Base-by-base conservation (phyloP, 2,329 filamentous ascomycete species). In the Metarhizium sp. region DNA sequence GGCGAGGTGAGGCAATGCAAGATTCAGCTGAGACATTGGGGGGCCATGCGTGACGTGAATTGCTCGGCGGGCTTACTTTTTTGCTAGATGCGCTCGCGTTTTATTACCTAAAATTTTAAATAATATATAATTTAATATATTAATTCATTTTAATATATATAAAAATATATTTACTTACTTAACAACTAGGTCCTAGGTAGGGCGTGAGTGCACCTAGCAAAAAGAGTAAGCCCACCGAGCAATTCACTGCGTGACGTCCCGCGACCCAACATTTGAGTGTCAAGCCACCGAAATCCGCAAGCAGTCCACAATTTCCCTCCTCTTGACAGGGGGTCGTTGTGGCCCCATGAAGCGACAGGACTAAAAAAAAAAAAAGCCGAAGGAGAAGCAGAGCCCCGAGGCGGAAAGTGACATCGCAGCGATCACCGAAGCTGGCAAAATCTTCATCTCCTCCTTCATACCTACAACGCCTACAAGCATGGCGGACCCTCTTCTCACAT, bases 401-500 rank as follows among this genome's bases (percentile, higher is more conserved):
- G 25, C 25, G 25, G 6, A 34, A 11, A 7, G 32, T 40, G 38
- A 40, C 38, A 11, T 16, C 38, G 38, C 38, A 40, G 14, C 38
- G 8, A 40, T 14, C 38, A 30, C 30, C 20, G 16, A 46, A 13
- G 18, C 43, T n/a, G 18, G 18, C 16, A 46, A 46, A 48, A 30
- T 36, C 51, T 16, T 29, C 36, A 18, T 8, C 50, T 46, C 50
- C 51, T 20, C 11, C 14, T 14, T 42, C 16, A 42, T 13, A 36
- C 50, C 11, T 40, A 13, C n/a, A 14, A 25, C 43, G 43, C 56
- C 51, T 55, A 51, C 20, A 50, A 62, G 52, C 51, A 83, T 84
- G 80, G 73, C 78, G 25, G 81, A 83, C 61, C 74, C 81, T 1
- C 68, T 84, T 30, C 73, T 87, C 51, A 82, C 80, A 2, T 77